Base-by-base conservation (phyloP, 176 grass and related monocot genomes). In the Oryza glumipatula region DNA sequence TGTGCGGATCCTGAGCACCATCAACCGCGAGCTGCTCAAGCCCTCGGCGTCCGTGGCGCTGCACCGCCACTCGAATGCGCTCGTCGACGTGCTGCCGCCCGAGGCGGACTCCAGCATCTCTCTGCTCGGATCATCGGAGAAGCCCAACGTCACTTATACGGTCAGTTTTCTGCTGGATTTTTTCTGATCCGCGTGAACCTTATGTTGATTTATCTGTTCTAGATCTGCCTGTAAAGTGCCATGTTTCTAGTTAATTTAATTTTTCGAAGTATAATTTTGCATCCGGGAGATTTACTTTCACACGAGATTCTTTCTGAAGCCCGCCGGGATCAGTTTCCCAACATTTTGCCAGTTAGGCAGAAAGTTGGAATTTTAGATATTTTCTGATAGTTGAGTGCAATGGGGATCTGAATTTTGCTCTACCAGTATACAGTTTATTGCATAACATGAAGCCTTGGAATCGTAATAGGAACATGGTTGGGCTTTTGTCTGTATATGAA, bases 71-170 rank as follows among this genome's bases (percentile, higher is more conserved):
- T 98, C 93, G 8, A 98, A 95, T 81, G 93, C 95, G 2, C 91
- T 98, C 17, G 93, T 98, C 2, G 95, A 98, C 73, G 93, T 98
- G 28, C 88, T 98, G 63, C 95, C 95, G 13, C 95, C 95, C 1
- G 95, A 95, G 85, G 95, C 95, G 2, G 95, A 98, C 70, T 98
- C 95, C 23, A 95, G 95, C 81, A 98, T 98, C 79, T 98, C 95
- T 11, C 89, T 98, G 67, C 95, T 98, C 36, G 88, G 93, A 14
- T 82, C 85, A 2, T 91, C 92, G 26, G 95, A 98, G 91, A 98
- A 98, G 76, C 95, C 95, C 11, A 84, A 98, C 84, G 91, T 98
- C 45, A 91, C 84, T 26, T 98, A 98, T 22, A 83, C 70, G 54
- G 96, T 98, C 48, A 91, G 95, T 84, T 68, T 52, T 73, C 38